Evolutionary conservation across 345 rosid species (phyloP), one percentile per base, ranked within the genome.

Genomic region (Syzygium aqueum): DNA sequence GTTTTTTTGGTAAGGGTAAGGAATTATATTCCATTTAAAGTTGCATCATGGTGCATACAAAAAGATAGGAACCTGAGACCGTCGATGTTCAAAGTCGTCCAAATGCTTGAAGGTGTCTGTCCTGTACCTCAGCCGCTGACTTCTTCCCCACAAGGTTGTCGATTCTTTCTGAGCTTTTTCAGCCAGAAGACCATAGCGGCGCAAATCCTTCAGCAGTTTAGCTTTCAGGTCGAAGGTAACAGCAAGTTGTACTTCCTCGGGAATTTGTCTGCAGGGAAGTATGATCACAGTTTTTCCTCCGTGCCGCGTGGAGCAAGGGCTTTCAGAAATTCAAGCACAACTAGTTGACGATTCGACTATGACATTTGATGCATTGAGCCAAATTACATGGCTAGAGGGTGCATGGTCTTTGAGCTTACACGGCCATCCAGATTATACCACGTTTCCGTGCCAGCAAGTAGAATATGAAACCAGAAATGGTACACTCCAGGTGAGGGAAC

Each of bases 171-270:
- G 1, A 89, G 90, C 33, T 89, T 95, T 87, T 89, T 89, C 23
- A 94, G 51, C 95, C 97, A 8, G 99, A 95, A 80, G 88, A 92
- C 88, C 91, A 92, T 57, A 95, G 95, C 65, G 96, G 95, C 84
- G 93, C 96, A 65, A 87, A 87, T 88, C 92, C 94, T 61, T 95
- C 98, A 8, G 93, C 97, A 4, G 97, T 93, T 89, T 91, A 92
- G 91, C 98, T 96, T 67, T 97, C 99, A 3, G 97, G 99, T 84
- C 99, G 97, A 4, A 96, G 99, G 94, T 96, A 94, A 90, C 94
- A 91, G 65, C 51, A 82, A 67, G 52, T 9, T 17, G 19, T 8
- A 73, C 6, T 11, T 73, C 78, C 25, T 17, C 7, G 1, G 49
- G 49, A 17, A 33, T 73, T 73, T 2, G 33, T 73, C 80, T 0